Evolutionary conservation across 768 basidiomycete species (phyloP).

Genomic region (Porpolomopsis calyptriformis): DNA sequence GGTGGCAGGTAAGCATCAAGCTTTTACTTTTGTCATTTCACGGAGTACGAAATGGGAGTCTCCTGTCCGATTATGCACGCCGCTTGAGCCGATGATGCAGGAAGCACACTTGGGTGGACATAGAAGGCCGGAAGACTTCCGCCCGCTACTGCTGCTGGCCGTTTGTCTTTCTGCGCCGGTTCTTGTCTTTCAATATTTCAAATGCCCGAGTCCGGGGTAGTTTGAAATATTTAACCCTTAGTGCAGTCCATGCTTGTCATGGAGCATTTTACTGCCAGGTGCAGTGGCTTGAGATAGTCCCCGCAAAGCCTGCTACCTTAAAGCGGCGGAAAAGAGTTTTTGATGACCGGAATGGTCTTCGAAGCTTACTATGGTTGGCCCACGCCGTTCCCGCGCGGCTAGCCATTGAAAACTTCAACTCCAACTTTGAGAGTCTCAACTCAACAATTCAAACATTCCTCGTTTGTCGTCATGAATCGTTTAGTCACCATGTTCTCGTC

Average conservation of each 20-base stretch:
- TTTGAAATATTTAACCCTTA: too few species aligned
- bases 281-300: background rate
- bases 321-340: too few species aligned
- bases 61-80: background rate
- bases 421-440: background rate
- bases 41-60: background rate
- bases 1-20: slow-evolving; percentile 58
- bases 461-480: background rate
- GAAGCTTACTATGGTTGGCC: background rate
- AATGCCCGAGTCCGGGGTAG: too few species aligned
- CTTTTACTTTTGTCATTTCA: slow-evolving; percentile 6
- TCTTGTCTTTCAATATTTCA: too few species aligned
- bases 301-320: background rate
- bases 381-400: background rate
- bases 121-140: too few species aligned
- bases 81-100: background rate
- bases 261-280: too few species aligned
- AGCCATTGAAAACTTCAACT: background rate
- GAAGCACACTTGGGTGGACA: too few species aligned
- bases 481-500: slow-evolving; percentile 5
- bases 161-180: too few species aligned
- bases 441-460: background rate
- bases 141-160: too few species aligned
- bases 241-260: too few species aligned
- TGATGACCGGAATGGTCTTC: too few species aligned